These are phyloP conservation scores for Boeremia lycopersici DNA, from an alignment of 2,329 filamentous ascomycete species.

Conservation along the genomic window DNA sequence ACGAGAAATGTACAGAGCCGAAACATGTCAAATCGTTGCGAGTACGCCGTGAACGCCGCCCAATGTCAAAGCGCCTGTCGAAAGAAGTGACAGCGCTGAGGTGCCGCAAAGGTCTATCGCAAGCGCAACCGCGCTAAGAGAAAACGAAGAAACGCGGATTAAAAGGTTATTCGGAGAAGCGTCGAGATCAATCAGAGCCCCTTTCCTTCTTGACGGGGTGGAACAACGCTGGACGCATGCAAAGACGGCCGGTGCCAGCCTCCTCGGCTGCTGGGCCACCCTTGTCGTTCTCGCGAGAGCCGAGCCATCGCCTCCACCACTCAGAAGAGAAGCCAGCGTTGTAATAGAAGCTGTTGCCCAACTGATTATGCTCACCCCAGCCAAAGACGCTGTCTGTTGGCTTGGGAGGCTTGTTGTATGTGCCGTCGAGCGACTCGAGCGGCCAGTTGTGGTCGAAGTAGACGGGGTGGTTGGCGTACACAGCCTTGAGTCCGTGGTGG, in stretches of 20 bases:
- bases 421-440: conserved; percentile 52
- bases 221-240: conserved; percentile 52
- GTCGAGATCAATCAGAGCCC: conserved; percentile 41
- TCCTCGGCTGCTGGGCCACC: conserved; percentile 51
- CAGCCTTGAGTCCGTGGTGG: conserved; percentile 78
- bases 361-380: conserved; percentile 59
- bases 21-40: conserved; percentile 12
- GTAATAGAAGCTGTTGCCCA: conserved; percentile 59
- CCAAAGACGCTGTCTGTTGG: conserved; percentile 56
- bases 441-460: conserved; percentile 79
- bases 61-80: conserved; percentile 32
- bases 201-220: conserved; percentile 58
- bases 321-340: conserved; percentile 56
- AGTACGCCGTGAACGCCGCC: conserved; percentile 43
- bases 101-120: conserved; percentile 33
- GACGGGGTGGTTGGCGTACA: conserved; percentile 78
- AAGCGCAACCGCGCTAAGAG: conserved; percentile 26
- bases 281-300: conserved; percentile 54
- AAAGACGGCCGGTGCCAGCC: conserved; percentile 54
- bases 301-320: conserved; percentile 58
- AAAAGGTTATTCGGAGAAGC: conserved; percentile 29
- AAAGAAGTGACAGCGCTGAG: conserved; percentile 19
- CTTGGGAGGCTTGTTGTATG: conserved; percentile 56
- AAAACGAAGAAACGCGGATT: conserved; percentile 28
- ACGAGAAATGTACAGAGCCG: conserved; percentile 17